phyloP scores from a whole-genome alignment of 2,329 filamentous ascomycete species.

The Aaosphaeria arxii region DNA sequence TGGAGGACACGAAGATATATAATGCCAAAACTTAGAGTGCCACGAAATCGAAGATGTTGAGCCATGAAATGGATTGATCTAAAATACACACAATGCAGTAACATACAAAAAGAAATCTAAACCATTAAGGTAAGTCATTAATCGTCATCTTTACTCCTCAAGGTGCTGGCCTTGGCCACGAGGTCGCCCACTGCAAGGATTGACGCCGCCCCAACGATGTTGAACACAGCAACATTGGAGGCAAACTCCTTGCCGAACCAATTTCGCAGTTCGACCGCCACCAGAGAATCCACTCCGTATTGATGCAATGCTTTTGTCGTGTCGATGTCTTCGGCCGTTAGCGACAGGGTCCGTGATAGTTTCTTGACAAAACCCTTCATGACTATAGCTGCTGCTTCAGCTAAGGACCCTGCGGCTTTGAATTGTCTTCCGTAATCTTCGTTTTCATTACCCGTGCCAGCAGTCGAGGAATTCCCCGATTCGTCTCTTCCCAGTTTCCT shows the following conservation, averaged over 20 bases:
- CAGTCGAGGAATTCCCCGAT: conserved; percentile 4
- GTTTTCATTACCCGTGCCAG: neutral
- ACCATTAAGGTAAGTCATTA: no score
- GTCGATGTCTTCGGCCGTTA: conserved; percentile 9
- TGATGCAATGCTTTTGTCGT: conserved; percentile 7
- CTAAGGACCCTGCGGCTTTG: neutral
- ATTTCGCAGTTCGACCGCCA: conserved; percentile 1
- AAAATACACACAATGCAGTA: no score
- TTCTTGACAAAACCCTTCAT: neutral
- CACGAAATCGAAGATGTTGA: no score
- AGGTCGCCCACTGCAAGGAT: neutral
- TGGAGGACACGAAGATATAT: no score
- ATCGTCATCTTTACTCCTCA: no score
- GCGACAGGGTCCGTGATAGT: neutral
- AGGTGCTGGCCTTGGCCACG: neutral
- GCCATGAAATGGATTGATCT: no score
- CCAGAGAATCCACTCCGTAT: conserved; percentile 13
- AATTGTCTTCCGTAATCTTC: neutral
- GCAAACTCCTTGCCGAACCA: conserved; percentile 5
- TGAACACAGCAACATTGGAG: conserved; percentile 3
- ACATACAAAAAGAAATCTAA: no score
- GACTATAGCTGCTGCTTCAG: neutral
- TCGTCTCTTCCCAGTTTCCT: neutral
- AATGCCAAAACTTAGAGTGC: no score
- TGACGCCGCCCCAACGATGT: conserved; percentile 1